A percentile compares a stretch with the other conserved stretches of the same genome.
phyloP scores from a whole-genome alignment of 345 rosid genomes.

The Eucalyptus marginata region DNA sequence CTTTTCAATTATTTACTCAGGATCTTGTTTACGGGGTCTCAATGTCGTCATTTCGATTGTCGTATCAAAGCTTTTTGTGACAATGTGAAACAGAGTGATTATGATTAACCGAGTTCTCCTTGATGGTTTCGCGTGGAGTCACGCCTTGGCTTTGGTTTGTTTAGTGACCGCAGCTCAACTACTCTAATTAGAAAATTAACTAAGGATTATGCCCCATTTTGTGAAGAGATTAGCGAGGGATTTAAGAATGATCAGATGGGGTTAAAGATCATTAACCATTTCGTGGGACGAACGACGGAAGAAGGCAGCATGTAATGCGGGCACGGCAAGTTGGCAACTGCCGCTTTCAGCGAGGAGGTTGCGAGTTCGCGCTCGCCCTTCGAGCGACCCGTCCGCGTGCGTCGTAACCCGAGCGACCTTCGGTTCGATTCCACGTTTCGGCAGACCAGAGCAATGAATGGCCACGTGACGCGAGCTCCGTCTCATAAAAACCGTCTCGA shows the following conservation, averaged over 20 bases:
- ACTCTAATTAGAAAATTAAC: not conserved
- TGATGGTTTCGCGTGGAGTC: not conserved
- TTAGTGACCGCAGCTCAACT: not conserved
- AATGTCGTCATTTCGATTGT: not conserved
- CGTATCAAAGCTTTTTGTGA: not conserved
- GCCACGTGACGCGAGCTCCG: not conserved
- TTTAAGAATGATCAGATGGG: rapidly evolving
- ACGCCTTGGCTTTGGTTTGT: not conserved
- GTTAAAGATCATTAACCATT: not conserved
- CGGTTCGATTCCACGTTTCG: not conserved
- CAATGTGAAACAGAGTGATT: not conserved
- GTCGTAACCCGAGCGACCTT: not conserved
- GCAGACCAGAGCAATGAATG: not conserved
- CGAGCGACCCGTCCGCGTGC: not conserved
- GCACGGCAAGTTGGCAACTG: not conserved
- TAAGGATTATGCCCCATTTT: not conserved
- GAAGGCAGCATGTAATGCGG: not conserved
- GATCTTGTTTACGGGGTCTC: not conserved
- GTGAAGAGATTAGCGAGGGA: not conserved
- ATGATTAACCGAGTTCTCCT: not conserved
- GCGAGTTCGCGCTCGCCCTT: not conserved
- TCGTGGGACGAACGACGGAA: not conserved
- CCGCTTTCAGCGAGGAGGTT: not conserved
- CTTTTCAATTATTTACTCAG: not conserved
- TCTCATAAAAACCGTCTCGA: not conserved